phyloP scores from a whole-genome alignment of 768 basidiomycete genomes.

The Kwoniella dendrophila region DNA sequence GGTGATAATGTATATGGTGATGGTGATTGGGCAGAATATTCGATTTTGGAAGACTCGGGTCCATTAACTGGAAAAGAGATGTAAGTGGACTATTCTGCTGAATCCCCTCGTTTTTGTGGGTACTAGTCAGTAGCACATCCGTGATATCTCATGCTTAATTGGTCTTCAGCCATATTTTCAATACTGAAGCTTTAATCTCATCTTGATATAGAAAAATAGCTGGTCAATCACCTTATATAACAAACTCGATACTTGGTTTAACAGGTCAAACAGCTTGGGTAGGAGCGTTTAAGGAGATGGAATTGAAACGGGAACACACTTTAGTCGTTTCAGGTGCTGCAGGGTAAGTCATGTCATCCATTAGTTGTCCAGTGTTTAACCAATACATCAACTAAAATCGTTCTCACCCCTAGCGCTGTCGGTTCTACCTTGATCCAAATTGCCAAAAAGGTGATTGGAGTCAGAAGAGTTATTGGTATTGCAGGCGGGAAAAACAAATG shows the following conservation, averaged over 20 bases:
- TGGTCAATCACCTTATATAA: constrained; percentile 28
- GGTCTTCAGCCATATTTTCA: no score
- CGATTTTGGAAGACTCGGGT: constrained; percentile 27
- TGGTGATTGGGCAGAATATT: constrained; percentile 38
- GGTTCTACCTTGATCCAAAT: constrained; percentile 40
- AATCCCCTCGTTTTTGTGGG: neutral
- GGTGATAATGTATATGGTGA: constrained; percentile 22
- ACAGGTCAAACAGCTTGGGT: constrained; percentile 48
- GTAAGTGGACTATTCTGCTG: neutral
- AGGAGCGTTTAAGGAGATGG: constrained; percentile 36
- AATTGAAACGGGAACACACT: constrained; percentile 39
- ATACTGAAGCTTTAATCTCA: no score
- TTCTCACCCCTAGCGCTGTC: constrained; percentile 27
- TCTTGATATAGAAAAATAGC: no score
- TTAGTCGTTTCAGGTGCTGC: constrained; percentile 53
- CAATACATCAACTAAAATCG: no score
- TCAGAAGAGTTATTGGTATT: constrained; percentile 51
- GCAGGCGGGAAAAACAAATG: constrained; percentile 52
- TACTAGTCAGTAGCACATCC: neutral
- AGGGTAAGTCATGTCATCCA: constrained; percentile 29
- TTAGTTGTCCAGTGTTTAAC: no score
- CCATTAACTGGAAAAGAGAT: constrained; percentile 19
- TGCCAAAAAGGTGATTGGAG: constrained; percentile 50
- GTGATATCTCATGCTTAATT: neutral
- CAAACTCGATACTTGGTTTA: constrained; percentile 29